A percentile compares a stretch with the other conserved stretches of the same genome.
Evolutionary conservation across 208 protist genomes (phyloP).

Genomic region (Trypanosoma avium): DNA sequence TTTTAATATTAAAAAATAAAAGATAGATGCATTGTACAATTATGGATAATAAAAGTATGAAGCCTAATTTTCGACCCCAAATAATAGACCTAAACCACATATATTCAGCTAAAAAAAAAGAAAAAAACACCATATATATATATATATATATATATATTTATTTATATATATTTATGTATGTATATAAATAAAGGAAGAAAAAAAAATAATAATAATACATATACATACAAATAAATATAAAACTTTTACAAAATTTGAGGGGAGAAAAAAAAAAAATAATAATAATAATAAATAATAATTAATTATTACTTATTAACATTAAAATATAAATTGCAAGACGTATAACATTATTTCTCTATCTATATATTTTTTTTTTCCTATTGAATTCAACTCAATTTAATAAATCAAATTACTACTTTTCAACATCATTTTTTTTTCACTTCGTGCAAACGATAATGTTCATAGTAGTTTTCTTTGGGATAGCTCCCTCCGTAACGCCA

Average conservation of each 20-base stretch:
- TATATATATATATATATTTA: too few species aligned
- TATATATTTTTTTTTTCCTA: neutral
- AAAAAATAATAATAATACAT: too few species aligned
- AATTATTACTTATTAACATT: too few species aligned
- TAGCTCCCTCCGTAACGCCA: constrained; percentile 68
- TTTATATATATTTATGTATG: too few species aligned
- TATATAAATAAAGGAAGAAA: too few species aligned
- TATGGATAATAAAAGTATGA: neutral
- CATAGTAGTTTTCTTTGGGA: constrained; percentile 58
- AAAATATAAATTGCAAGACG: too few species aligned
- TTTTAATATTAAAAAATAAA: neutral
- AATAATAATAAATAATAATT: too few species aligned
- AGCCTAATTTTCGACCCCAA: neutral
- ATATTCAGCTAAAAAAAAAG: neutral
- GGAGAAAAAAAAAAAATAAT: too few species aligned
- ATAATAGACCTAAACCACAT: neutral
- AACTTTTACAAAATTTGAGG: too few species aligned
- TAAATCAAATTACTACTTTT: neutral
- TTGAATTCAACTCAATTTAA: neutral
- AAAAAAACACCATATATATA: too few species aligned
- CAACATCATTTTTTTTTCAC: constrained; percentile 27
- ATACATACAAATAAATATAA: too few species aligned
- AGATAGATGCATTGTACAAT: neutral
- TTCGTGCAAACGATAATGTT: constrained; percentile 67
- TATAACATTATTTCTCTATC: neutral